Evolutionary conservation across 495 filamentous ascomycete species (phyloP).

Genomic region (Annulohypoxylon moriforme): DNA sequence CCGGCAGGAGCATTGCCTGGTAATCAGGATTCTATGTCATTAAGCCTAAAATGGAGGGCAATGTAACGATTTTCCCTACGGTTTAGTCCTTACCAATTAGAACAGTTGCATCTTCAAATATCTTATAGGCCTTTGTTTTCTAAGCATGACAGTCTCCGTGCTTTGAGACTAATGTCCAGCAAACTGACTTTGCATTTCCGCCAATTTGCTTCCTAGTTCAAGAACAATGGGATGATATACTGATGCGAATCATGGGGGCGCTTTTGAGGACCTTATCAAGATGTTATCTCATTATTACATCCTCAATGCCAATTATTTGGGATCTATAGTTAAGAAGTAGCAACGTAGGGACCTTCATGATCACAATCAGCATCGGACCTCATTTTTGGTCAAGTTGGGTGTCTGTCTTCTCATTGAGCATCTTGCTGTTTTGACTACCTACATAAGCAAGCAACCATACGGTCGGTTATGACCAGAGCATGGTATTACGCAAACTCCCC

Average conservation of each 20-base stretch:
- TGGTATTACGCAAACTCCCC: constrained; percentile 36
- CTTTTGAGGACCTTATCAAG: background rate
- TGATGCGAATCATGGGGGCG: too few species aligned
- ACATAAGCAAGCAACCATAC: constrained; percentile 19
- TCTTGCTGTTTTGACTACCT: constrained; percentile 23
- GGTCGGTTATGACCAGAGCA: background rate
- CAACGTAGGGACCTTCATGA: background rate
- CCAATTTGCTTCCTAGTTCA: background rate
- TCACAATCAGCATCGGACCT: background rate
- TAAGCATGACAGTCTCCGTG: too few species aligned
- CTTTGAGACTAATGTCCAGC: too few species aligned
- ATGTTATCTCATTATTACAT: too few species aligned
- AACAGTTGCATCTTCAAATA: too few species aligned
- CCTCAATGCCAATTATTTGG: too few species aligned
- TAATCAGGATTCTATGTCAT: background rate
- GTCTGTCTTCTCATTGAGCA: constrained; percentile 27
- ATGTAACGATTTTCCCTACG: background rate
- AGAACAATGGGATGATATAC: too few species aligned
- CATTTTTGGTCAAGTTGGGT: constrained; percentile 20
- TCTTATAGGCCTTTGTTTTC: too few species aligned
- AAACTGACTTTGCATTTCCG: too few species aligned
- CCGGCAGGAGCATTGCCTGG: background rate
- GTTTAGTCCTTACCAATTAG: background rate
- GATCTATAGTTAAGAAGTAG: too few species aligned
- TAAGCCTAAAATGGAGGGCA: background rate